Evolutionary conservation across 768 basidiomycete genomes (phyloP).

Genomic region (Postia placenta): DNA sequence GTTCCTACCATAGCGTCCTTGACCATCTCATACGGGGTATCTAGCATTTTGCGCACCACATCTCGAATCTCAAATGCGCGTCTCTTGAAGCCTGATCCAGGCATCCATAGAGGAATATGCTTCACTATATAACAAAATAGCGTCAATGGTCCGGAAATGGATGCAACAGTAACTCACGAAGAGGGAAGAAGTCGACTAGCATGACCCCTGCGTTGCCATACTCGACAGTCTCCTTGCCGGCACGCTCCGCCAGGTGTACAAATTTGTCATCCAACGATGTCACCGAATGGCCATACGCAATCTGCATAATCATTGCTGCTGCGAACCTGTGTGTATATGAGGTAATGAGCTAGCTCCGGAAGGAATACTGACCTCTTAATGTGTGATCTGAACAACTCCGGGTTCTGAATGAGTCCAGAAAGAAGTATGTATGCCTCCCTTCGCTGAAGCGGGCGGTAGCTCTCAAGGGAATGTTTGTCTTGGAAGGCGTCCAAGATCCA

Average conservation of each 20-base stretch:
- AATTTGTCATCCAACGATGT: constrained; percentile 10
- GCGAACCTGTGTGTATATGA: constrained; percentile 3
- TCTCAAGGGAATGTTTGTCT: constrained; percentile 6
- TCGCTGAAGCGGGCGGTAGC: constrained; percentile 14
- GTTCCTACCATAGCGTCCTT: constrained; percentile 13
- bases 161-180: constrained; percentile 7
- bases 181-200: constrained; percentile 16
- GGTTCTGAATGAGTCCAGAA: constrained; percentile 7
- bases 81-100: constrained; percentile 13
- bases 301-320: constrained; percentile 10
- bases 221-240: constrained; percentile 7
- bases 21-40: constrained; percentile 15
- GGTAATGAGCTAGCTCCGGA: background rate
- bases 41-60: background rate
- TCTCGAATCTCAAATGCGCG: constrained; percentile 1
- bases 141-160: background rate
- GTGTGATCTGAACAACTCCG: constrained; percentile 11
- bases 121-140: constrained; percentile 11
- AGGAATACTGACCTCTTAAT: constrained; percentile 9
- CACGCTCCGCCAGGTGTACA: constrained; percentile 10
- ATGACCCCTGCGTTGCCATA: constrained; percentile 10
- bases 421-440: constrained; percentile 12
- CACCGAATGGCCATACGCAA: constrained; percentile 12
- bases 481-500: constrained; percentile 17
- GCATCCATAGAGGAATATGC: constrained; percentile 13